These are phyloP conservation scores for Pythium periplocum DNA, from an alignment of 352 stramenopile species.

Conservation along the genomic window DNA sequence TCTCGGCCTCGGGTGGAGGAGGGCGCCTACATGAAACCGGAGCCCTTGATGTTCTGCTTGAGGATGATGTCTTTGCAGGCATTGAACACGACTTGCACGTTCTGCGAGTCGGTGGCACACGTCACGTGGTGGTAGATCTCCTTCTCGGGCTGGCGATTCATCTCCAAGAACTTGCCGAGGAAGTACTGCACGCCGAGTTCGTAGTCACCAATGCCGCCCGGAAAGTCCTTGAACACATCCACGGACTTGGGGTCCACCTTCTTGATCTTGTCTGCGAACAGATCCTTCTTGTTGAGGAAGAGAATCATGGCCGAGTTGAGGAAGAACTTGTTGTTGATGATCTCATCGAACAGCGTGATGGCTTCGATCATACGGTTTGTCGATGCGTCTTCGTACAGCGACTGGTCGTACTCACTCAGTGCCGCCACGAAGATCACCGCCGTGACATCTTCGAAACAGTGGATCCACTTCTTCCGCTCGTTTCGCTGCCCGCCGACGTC, in stretches of 20 bases:
- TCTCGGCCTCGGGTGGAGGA: too few species aligned
- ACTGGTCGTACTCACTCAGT: conserved; percentile 94
- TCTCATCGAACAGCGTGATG: conserved; percentile 93
- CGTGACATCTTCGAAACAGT: conserved; percentile 96
- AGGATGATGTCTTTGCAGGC: conserved; percentile 96
- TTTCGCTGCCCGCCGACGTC: conserved; percentile 96
- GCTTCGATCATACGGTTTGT: conserved; percentile 95
- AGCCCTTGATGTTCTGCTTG: conserved; percentile 91
- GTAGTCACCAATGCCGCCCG: conserved; percentile 75
- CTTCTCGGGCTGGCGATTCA: conserved; percentile 89
- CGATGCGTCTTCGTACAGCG: conserved; percentile 91
- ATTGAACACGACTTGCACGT: conserved; percentile 96
- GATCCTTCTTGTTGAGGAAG: conserved; percentile 97
- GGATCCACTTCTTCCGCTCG: conserved; percentile 97
- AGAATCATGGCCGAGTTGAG: conserved; percentile 92
- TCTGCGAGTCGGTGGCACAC: conserved; percentile 96
- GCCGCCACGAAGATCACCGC: conserved; percentile 96
- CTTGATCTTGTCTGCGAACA: conserved; percentile 96
- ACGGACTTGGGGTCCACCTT: conserved; percentile 89
- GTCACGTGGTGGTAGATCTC: conserved; percentile 95
- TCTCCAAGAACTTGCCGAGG: conserved; percentile 92
- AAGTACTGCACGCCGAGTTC: conserved; percentile 89
- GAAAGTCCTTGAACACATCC: conserved; percentile 90
- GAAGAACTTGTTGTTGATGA: conserved; percentile 95
- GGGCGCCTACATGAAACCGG: conserved; percentile 76